Evolutionary conservation across 352 stramenopile genomes (phyloP).

Genomic region (Labyrinthula sp.): DNA sequence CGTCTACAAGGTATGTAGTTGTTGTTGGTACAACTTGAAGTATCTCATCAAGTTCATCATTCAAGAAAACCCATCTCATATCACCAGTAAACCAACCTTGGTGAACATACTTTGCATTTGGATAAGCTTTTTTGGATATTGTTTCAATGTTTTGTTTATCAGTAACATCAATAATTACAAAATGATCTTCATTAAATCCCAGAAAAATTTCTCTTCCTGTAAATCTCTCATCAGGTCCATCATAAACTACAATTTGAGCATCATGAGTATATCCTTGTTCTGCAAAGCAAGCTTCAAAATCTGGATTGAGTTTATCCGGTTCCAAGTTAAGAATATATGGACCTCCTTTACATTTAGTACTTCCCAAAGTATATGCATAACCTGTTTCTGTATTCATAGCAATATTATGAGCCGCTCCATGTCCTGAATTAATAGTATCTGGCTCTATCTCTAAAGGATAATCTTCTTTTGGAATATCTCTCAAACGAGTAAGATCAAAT

Average conservation of each 20-base stretch:
- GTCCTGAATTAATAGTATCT: too few relatives aligned
- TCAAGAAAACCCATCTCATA: conserved; percentile 28
- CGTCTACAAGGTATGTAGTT: too few relatives aligned
- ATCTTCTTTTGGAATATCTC: conserved; percentile 17
- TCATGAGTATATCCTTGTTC: conserved; percentile 32
- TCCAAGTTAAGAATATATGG: conserved; percentile 29
- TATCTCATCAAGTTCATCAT: conserved; percentile 32
- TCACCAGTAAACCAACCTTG: conserved; percentile 35
- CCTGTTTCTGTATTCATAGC: conserved; percentile 27
- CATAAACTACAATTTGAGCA: conserved; percentile 32
- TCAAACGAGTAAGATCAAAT: conserved; percentile 31
- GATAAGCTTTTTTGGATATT: conserved; percentile 25
- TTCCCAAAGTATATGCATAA: conserved; percentile 15
- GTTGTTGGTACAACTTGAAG: too few relatives aligned
- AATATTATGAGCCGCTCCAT: conserved; percentile 34
- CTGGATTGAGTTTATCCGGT: conserved; percentile 9
- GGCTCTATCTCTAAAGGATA: too few relatives aligned
- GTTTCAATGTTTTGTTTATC: too few relatives aligned
- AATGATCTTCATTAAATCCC: conserved; percentile 31
- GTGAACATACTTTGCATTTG: conserved; percentile 26
- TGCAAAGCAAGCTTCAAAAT: conserved; percentile 14
- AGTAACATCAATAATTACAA: conserved; percentile 33
- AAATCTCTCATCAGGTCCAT: conserved; percentile 27
- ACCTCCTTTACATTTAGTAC: conserved; percentile 18
- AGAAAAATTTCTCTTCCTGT: conserved; percentile 16